Percentiles rank a stretch among this genome's conserved stretches.
Conservation (phyloP, 805 yeast genomes). For the Starmerella lactis-condensi region DNA sequence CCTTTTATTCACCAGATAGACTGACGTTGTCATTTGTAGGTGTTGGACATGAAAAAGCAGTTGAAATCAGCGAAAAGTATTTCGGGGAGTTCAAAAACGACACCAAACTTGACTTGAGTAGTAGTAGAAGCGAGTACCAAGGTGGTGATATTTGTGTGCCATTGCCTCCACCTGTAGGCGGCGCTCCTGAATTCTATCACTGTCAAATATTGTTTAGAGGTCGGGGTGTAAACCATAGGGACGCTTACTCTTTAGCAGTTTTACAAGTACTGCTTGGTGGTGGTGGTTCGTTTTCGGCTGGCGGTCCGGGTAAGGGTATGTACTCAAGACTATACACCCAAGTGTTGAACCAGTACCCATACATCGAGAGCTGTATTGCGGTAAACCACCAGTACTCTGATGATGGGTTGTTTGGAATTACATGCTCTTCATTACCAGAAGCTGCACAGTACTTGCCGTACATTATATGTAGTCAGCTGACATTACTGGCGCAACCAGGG, state of each 20-base stretch:
- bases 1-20: constrained; percentile 60
- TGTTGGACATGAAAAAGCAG: constrained; percentile 49
- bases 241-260: constrained; percentile 76
- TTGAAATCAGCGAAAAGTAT: constrained; percentile 40
- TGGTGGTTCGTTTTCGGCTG: constrained; percentile 94
- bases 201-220: constrained; percentile 81
- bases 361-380: constrained; percentile 70
- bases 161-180: constrained; percentile 38
- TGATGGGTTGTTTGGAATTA: constrained; percentile 78
- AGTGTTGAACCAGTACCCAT: constrained; percentile 78
- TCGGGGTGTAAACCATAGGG: constrained; percentile 61
- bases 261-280: constrained; percentile 86
- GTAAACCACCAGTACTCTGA: constrained; percentile 83
- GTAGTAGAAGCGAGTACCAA: constrained; percentile 31
- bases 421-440: constrained; percentile 66
- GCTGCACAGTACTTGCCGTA: constrained; percentile 75
- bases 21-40: constrained; percentile 80
- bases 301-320: constrained; percentile 99
- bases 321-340: constrained; percentile 82
- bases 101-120: constrained; percentile 7
- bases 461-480: constrained; percentile 48
- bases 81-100: constrained; percentile 41
- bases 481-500: constrained; percentile 34
- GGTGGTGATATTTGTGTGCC: constrained; percentile 43
- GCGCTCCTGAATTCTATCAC: constrained; percentile 64